phyloP scores from a whole-genome alignment of 2,329 filamentous ascomycete genomes.

The Septoria petroselini region DNA sequence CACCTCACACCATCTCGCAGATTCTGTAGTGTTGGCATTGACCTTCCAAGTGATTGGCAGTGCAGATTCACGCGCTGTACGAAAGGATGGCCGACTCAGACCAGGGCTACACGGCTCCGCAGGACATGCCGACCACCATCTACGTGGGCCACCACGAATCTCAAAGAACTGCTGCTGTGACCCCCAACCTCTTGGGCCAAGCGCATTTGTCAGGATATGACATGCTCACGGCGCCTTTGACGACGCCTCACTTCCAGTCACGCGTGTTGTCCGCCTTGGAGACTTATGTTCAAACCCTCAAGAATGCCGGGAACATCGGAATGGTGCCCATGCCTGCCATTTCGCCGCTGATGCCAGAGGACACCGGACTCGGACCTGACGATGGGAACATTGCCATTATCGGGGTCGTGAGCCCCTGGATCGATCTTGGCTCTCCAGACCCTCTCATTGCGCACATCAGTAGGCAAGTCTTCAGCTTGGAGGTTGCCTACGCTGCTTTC shows the following conservation, averaged over 20 bases:
- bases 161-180: constrained; percentile 41
- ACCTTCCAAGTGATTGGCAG: too few relatives aligned
- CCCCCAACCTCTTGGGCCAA: constrained; percentile 62
- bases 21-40: too few relatives aligned
- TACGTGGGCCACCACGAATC: constrained; percentile 75
- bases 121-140: constrained; percentile 52
- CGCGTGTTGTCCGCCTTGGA: constrained; percentile 63
- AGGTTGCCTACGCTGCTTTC: constrained; percentile 92
- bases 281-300: constrained; percentile 51
- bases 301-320: constrained; percentile 40
- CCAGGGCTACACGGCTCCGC: constrained; percentile 13
- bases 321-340: constrained; percentile 47
- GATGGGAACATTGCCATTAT: constrained; percentile 69
- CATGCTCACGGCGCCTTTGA: constrained; percentile 75
- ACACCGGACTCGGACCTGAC: constrained; percentile 70
- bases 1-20: too few relatives aligned
- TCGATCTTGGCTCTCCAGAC: constrained; percentile 80
- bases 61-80: background rate
- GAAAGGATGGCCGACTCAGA: constrained; percentile 13
- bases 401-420: constrained; percentile 83
- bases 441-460: constrained; percentile 82
- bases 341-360: constrained; percentile 69
- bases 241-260: constrained; percentile 67
- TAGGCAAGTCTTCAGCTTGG: constrained; percentile 82
- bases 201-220: constrained; percentile 64